Evolutionary conservation across 495 filamentous ascomycete genomes (phyloP).

Genomic region (Penicillium salamii): DNA sequence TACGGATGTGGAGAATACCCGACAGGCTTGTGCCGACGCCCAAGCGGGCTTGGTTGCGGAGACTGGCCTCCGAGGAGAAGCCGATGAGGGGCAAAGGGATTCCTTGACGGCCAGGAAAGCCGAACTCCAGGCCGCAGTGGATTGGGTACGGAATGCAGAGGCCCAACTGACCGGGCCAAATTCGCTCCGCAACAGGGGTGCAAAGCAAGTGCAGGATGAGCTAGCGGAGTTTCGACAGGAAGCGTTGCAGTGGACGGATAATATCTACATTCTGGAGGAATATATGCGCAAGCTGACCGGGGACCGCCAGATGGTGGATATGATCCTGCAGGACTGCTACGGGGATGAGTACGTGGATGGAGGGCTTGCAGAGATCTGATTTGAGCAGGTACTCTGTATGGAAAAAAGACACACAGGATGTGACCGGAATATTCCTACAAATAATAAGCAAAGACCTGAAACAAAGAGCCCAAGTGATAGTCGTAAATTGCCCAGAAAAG

Average conservation of each 20-base stretch:
- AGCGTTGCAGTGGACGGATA: slow-evolving; percentile 58
- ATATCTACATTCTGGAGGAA: slow-evolving; percentile 61
- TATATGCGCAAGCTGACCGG: slow-evolving; percentile 51
- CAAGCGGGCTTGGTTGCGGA: slow-evolving; percentile 24
- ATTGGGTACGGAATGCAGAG: slow-evolving; percentile 19
- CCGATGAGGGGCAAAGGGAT: slow-evolving; percentile 19
- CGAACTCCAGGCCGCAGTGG: slow-evolving; percentile 25
- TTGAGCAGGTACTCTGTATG: too few relatives aligned
- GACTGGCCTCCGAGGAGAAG: slow-evolving; percentile 13
- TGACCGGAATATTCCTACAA: too few relatives aligned
- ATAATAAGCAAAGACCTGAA: neutral
- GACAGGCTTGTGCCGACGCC: slow-evolving; percentile 20
- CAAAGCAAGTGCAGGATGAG: slow-evolving; percentile 51
- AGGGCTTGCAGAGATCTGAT: slow-evolving; percentile 49
- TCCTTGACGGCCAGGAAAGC: slow-evolving; percentile 22
- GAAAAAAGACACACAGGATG: too few relatives aligned
- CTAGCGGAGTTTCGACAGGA: slow-evolving; percentile 41
- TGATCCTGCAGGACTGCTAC: slow-evolving; percentile 56
- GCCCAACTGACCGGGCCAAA: slow-evolving; percentile 27
- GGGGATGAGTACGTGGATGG: slow-evolving; percentile 64
- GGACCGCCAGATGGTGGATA: slow-evolving; percentile 50
- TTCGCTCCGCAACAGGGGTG: slow-evolving; percentile 47
- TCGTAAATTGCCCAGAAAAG: slow-evolving; percentile 13
- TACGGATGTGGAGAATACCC: slow-evolving; percentile 54
- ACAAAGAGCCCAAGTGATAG: slow-evolving; percentile 7